Percentiles rank a stretch among this genome's conserved stretches.
Conservation (phyloP, 176 grass and related monocot genomes). For the Leersia perrieri region DNA sequence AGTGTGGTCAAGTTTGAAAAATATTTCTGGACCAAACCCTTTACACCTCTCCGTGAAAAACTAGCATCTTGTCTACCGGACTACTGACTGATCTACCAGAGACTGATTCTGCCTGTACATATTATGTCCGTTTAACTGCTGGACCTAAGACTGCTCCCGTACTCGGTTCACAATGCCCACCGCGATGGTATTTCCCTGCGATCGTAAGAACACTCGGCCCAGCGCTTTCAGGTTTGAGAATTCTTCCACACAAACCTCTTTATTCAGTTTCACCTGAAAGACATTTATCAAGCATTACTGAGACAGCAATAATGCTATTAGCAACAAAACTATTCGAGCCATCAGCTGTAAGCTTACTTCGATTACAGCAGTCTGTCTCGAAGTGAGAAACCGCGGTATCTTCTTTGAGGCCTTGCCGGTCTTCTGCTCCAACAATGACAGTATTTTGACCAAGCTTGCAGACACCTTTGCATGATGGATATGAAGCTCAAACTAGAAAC, state of each 20-base stretch:
- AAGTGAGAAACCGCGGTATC: slow-evolving; percentile 51
- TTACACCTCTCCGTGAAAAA: neutral
- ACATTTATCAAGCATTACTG: neutral
- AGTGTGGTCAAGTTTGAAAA: neutral
- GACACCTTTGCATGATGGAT: slow-evolving; percentile 66
- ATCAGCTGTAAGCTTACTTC: slow-evolving; percentile 25
- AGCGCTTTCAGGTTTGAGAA: slow-evolving; percentile 53
- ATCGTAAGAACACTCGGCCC: slow-evolving; percentile 63
- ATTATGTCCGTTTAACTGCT: neutral
- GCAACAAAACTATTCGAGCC: neutral
- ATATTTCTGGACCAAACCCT: neutral
- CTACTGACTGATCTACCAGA: neutral
- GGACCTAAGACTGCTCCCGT: slow-evolving; percentile 6
- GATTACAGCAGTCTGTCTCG: slow-evolving; percentile 65
- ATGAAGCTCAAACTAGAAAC: slow-evolving; percentile 78
- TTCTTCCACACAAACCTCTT: slow-evolving; percentile 72
- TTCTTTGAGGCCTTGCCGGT: slow-evolving; percentile 56
- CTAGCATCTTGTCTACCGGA: neutral
- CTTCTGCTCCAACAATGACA: slow-evolving; percentile 71
- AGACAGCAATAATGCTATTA: neutral
- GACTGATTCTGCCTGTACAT: neutral
- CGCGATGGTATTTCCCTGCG: slow-evolving; percentile 59
- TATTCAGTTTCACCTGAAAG: slow-evolving; percentile 60
- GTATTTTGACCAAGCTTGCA: slow-evolving; percentile 54
- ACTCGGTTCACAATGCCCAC: slow-evolving; percentile 64